Base-by-base conservation (phyloP, 768 basidiomycete genomes). In the Coprinopsis marcescibilis region DNA sequence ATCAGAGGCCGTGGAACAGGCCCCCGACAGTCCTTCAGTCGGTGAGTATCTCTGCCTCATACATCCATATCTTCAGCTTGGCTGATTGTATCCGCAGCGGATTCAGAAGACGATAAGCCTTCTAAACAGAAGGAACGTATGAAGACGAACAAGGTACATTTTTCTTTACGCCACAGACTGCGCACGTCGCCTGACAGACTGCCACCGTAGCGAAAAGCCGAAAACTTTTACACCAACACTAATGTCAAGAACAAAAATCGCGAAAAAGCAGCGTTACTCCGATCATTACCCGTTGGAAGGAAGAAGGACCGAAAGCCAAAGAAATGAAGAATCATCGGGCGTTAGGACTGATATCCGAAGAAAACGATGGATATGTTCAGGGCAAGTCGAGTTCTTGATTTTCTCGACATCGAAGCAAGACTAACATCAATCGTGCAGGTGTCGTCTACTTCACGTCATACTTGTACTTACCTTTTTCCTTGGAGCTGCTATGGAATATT, bases 211-310 rank as follows among this genome's bases (percentile, higher is more conserved):
- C 85, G 82, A 71, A 92, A 89, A 67, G 80, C 89, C 8, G 73
- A 76, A 46, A 97, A 98, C 69, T 97, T 92, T 70, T 96, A 89
- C 69, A 78, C 83, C 2, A 75, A 61, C 32, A 78, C 85, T 3
- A 92, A 92, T 52, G 88, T 92, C 52, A 92, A 92, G 72, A 91
- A 90, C 65, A 90, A 85, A 64, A 89, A 80, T 52, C 80, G 87
- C 26, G 65, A 66, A 38, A 85, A 83, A 57, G 73, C 79, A 17
- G 72, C 76, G 19, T 54, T 84, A 40, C 66, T 85, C 64, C 79
- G 77, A 58, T 70, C 77, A 8, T 59, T 82, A 17, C 71, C 76
- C 23, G 67, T 65, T 39, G 80, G 80, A 33, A 81, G 77, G 59
- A 66, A 69, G 50, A 73, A 65, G 57, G 66, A 62, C 46, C 58